phyloP scores from a whole-genome alignment of 208 protist genomes.

The Porcisia deanei region DNA sequence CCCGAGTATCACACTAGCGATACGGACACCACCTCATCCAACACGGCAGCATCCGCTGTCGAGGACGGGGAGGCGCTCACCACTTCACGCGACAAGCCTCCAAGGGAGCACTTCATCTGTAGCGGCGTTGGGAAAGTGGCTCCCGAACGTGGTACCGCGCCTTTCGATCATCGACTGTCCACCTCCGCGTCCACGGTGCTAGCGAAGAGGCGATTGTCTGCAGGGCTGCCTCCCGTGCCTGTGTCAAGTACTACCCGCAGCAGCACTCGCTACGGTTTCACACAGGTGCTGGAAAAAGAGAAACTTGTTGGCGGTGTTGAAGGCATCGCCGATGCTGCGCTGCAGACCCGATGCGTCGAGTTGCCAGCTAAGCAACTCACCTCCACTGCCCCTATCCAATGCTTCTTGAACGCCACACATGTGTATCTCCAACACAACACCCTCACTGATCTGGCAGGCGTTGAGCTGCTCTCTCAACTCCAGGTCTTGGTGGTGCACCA shows the following conservation, averaged over 20 bases:
- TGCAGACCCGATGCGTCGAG: conserved; percentile 56
- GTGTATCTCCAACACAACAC: conserved; percentile 81
- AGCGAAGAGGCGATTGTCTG: background rate
- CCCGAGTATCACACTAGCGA: background rate
- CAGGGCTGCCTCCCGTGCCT: background rate
- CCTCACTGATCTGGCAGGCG: conserved; percentile 50
- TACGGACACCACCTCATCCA: background rate
- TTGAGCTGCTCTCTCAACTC: conserved; percentile 64
- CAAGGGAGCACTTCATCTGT: background rate
- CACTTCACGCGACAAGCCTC: background rate
- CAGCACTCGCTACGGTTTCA: conserved; percentile 4
- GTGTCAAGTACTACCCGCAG: background rate
- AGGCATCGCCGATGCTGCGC: conserved; percentile 63
- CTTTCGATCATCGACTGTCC: background rate
- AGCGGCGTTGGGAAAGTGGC: background rate
- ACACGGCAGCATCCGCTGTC: background rate
- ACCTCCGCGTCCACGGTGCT: background rate
- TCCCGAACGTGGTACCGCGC: background rate
- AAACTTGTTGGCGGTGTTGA: conserved; percentile 56
- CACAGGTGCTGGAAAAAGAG: conserved; percentile 39
- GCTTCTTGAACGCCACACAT: conserved; percentile 77
- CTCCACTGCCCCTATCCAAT: conserved; percentile 42
- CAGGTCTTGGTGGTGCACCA: conserved; percentile 77
- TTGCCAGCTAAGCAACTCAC: conserved; percentile 41
- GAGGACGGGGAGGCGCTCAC: background rate